phyloP scores from a whole-genome alignment of 345 rosid species.

The Brassica napus region DNA sequence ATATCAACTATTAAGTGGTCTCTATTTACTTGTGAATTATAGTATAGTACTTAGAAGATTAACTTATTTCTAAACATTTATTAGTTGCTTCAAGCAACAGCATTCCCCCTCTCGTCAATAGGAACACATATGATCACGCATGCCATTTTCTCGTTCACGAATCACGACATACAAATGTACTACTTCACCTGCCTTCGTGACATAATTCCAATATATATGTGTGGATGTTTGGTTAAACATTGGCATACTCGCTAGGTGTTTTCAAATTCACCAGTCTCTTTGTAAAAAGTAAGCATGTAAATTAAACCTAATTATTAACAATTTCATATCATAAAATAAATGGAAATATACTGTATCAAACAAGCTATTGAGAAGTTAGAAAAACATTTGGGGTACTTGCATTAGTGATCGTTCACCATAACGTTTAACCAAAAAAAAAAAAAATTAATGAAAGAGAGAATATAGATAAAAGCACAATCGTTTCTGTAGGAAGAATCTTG shows the following conservation, averaged over 20 bases:
- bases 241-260: background rate
- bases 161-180: background rate
- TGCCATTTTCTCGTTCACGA: background rate
- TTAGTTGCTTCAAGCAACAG: conserved; percentile 24
- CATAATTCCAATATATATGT: background rate
- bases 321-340: background rate
- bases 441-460: background rate
- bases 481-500: no score
- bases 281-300: background rate
- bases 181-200: background rate
- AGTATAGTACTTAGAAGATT: background rate
- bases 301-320: background rate
- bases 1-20: background rate
- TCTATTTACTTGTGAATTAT: background rate
- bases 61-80: background rate
- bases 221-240: background rate
- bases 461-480: no score
- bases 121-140: conserved; percentile 21
- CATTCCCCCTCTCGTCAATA: conserved; percentile 3
- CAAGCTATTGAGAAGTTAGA: background rate
- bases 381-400: background rate
- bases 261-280: background rate
- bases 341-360: background rate
- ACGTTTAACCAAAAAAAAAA: background rate
- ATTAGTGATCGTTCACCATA: background rate